phyloP scores from a whole-genome alignment of 768 basidiomycete genomes.

The Coprinellus aureogranulatus region DNA sequence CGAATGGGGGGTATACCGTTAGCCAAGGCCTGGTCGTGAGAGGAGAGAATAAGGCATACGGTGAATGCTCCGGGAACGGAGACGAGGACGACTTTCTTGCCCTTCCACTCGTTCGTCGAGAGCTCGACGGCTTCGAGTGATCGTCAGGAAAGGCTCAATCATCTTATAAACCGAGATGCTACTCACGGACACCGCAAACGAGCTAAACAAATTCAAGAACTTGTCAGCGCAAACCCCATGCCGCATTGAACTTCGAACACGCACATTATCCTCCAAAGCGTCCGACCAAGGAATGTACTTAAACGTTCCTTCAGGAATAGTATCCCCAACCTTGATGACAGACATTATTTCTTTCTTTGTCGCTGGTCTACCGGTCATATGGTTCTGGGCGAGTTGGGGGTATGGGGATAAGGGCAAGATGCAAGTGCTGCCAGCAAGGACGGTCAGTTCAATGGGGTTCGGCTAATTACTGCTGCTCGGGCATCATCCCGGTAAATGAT shows the following conservation, averaged over 20 bases:
- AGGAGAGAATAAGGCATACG: constrained; percentile 40
- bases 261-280: constrained; percentile 59
- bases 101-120: constrained; percentile 66
- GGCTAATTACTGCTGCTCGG: too few relatives aligned
- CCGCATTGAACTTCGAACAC: constrained; percentile 33
- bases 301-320: constrained; percentile 39
- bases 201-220: constrained; percentile 32
- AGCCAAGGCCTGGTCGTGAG: not conserved
- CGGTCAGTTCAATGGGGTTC: too few relatives aligned
- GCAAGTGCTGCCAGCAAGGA: too few relatives aligned
- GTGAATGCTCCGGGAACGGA: constrained; percentile 82
- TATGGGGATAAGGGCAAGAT: too few relatives aligned
- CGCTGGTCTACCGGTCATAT: too few relatives aligned
- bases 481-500: too few relatives aligned
- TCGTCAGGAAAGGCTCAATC: constrained; percentile 9
- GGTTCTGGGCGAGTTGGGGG: too few relatives aligned
- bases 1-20: constrained; percentile 38
- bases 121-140: constrained; percentile 46
- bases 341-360: too few relatives aligned
- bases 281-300: constrained; percentile 58
- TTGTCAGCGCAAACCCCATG: constrained; percentile 6
- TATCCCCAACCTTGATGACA: constrained; percentile 35
- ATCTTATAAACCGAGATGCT: not conserved
- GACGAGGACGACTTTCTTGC: constrained; percentile 79
- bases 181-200: constrained; percentile 66